Evolutionary conservation across 768 basidiomycete species (phyloP).

Genomic region (Boletus tomentosulus): DNA sequence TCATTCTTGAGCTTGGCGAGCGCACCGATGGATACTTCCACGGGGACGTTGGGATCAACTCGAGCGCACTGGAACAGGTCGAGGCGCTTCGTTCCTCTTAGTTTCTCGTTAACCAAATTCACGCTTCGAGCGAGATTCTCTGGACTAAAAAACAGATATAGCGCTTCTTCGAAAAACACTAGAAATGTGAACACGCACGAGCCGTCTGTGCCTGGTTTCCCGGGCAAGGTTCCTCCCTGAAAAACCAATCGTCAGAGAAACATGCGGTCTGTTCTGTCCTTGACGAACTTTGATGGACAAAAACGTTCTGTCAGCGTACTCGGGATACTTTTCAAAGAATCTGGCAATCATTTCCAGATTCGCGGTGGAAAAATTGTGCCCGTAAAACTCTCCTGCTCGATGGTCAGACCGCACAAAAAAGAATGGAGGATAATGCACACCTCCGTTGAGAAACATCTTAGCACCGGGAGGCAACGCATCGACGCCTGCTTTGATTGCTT

Average conservation of each 20-base stretch:
- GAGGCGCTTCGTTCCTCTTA: conserved; percentile 51
- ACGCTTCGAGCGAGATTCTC: conserved; percentile 49
- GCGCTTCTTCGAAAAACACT: too few relatives aligned
- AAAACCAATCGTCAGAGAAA: background rate
- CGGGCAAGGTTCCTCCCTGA: conserved; percentile 38
- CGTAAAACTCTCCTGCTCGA: conserved; percentile 54
- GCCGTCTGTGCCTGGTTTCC: conserved; percentile 21
- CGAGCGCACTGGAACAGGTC: conserved; percentile 56
- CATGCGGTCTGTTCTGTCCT: background rate
- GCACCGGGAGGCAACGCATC: conserved; percentile 38
- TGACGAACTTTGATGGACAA: conserved; percentile 31
- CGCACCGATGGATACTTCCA: conserved; percentile 45
- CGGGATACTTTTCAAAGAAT: conserved; percentile 45
- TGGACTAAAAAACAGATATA: conserved; percentile 2
- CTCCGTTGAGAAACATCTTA: conserved; percentile 51
- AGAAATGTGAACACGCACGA: conserved; percentile 25
- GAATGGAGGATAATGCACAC: conserved; percentile 20
- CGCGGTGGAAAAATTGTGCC: conserved; percentile 33
- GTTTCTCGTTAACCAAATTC: conserved; percentile 37
- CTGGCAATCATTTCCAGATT: conserved; percentile 48
- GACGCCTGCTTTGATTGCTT: conserved; percentile 39
- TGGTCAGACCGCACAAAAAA: background rate
- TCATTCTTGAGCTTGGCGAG: too few relatives aligned
- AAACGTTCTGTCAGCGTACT: conserved; percentile 33
- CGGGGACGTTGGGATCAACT: conserved; percentile 25